phyloP scores from a whole-genome alignment of 768 basidiomycete genomes.

The Pleurotus eryngii region DNA sequence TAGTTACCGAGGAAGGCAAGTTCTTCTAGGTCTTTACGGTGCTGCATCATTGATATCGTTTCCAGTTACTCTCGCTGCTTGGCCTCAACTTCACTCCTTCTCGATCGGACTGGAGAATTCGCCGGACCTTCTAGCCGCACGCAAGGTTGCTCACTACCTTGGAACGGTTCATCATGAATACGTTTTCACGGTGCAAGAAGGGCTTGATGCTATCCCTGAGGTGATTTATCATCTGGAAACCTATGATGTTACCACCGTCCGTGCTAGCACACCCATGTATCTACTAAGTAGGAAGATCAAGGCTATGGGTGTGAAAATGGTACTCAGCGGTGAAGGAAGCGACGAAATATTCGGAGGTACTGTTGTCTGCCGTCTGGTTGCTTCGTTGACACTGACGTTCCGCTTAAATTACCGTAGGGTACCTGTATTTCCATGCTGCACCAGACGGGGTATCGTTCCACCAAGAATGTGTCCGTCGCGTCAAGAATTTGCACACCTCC shows the following conservation, averaged over 20 bases:
- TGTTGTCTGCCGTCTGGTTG: constrained; percentile 1
- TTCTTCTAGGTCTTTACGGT: background rate
- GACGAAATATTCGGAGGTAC: constrained; percentile 96
- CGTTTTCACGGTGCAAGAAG: constrained; percentile 97
- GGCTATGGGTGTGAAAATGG: constrained; percentile 99
- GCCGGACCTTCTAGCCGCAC: constrained; percentile 91
- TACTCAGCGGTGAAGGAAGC: constrained; percentile 94
- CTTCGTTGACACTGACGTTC: no score
- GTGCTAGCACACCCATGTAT: constrained; percentile 99
- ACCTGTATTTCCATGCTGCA: constrained; percentile 99
- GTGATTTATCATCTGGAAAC: constrained; percentile 99
- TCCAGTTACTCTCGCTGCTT: constrained; percentile 71
- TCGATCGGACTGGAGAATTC: constrained; percentile 94
- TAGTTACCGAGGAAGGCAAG: constrained; percentile 55
- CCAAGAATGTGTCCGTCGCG: constrained; percentile 90
- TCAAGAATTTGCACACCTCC: constrained; percentile 96
- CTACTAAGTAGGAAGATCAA: constrained; percentile 97
- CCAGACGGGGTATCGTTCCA: constrained; percentile 87
- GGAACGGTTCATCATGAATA: constrained; percentile 98
- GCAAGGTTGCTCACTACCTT: constrained; percentile 88
- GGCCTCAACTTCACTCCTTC: constrained; percentile 98
- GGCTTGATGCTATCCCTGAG: constrained; percentile 93
- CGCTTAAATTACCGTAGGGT: constrained; percentile 50
- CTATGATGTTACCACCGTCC: constrained; percentile 97
- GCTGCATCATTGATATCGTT: constrained; percentile 10